These are phyloP conservation scores for Candolleomyces eurysporus DNA, from an alignment of 768 basidiomycete species.

Conservation along the genomic window DNA sequence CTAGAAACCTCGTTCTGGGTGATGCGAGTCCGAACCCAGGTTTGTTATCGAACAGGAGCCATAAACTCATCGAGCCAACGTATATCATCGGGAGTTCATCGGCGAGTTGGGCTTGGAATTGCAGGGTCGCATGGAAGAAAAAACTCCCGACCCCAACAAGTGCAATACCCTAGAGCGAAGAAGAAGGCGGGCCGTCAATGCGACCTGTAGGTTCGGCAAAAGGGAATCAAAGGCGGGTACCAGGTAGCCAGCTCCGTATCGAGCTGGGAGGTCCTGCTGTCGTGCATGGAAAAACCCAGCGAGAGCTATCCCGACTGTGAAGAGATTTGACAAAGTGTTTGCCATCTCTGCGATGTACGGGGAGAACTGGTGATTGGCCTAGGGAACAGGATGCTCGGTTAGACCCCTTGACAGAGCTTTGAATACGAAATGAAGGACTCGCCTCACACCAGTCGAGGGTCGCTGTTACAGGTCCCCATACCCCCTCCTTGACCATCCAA, in stretches of 20 bases:
- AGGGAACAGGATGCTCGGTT: slow-evolving; percentile 6
- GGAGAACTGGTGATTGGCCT: slow-evolving; percentile 79
- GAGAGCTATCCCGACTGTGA: slow-evolving; percentile 52
- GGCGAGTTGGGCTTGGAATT: slow-evolving; percentile 74
- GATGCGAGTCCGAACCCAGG: slow-evolving; percentile 46
- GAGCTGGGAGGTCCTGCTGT: slow-evolving; percentile 34
- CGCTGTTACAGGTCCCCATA: slow-evolving; percentile 66
- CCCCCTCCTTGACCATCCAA: slow-evolving; percentile 37
- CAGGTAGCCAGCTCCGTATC: slow-evolving; percentile 41
- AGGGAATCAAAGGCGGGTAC: slow-evolving; percentile 24
- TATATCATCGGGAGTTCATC: slow-evolving; percentile 87
- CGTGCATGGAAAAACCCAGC: slow-evolving; percentile 41
- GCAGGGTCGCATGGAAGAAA: slow-evolving; percentile 75
- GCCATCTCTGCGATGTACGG: slow-evolving; percentile 76
- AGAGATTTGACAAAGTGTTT: slow-evolving; percentile 72
- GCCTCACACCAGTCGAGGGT: slow-evolving; percentile 78
- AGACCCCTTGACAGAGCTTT: background rate
- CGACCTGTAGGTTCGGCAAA: background rate
- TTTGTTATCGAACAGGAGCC: slow-evolving; percentile 56
- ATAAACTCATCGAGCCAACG: slow-evolving; percentile 58
- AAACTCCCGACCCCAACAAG: slow-evolving; percentile 76
- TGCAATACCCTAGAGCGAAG: slow-evolving; percentile 51
- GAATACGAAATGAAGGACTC: slow-evolving; percentile 9
- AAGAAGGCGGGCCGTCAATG: background rate
- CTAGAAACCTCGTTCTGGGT: slow-evolving; percentile 36